phyloP scores from a whole-genome alignment of 2,329 filamentous ascomycete species.

The Phoma sp. region DNA sequence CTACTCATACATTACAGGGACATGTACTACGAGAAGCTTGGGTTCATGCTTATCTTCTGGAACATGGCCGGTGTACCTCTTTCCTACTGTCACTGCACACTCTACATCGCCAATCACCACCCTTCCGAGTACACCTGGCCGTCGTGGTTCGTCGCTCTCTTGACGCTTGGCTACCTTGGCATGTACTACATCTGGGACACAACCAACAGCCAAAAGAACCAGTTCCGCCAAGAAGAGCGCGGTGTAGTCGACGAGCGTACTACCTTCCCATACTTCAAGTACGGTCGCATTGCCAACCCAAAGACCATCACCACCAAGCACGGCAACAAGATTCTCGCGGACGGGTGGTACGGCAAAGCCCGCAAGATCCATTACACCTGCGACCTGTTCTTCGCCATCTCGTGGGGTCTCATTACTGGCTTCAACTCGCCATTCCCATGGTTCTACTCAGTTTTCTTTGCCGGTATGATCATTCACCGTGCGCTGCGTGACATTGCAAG shows the following conservation, averaged over 20 bases:
- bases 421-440: slow-evolving; percentile 84
- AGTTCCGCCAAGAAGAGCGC: slow-evolving; percentile 81
- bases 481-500: slow-evolving; percentile 76
- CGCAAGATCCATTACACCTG: slow-evolving; percentile 84
- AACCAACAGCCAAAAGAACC: slow-evolving; percentile 91
- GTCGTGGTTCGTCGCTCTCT: slow-evolving; percentile 66
- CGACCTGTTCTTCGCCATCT: slow-evolving; percentile 77
- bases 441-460: slow-evolving; percentile 88
- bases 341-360: slow-evolving; percentile 79
- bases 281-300: slow-evolving; percentile 82
- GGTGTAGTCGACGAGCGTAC: slow-evolving; percentile 72
- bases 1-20: slow-evolving; percentile 61
- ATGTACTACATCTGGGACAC: slow-evolving; percentile 94
- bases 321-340: slow-evolving; percentile 78
- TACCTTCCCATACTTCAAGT: slow-evolving; percentile 89
- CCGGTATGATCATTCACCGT: slow-evolving; percentile 79
- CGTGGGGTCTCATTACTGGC: slow-evolving; percentile 82
- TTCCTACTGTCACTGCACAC: slow-evolving; percentile 91
- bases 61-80: slow-evolving; percentile 90
- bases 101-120: slow-evolving; percentile 85
- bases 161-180: slow-evolving; percentile 77
- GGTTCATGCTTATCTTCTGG: slow-evolving; percentile 98
- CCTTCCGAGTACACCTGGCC: slow-evolving; percentile 81
- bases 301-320: slow-evolving; percentile 75
- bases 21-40: slow-evolving; percentile 97